These are phyloP conservation scores for Actinomortierella wolfii DNA, from an alignment of 371 early-diverging fungal species.

Conservation along the genomic window DNA sequence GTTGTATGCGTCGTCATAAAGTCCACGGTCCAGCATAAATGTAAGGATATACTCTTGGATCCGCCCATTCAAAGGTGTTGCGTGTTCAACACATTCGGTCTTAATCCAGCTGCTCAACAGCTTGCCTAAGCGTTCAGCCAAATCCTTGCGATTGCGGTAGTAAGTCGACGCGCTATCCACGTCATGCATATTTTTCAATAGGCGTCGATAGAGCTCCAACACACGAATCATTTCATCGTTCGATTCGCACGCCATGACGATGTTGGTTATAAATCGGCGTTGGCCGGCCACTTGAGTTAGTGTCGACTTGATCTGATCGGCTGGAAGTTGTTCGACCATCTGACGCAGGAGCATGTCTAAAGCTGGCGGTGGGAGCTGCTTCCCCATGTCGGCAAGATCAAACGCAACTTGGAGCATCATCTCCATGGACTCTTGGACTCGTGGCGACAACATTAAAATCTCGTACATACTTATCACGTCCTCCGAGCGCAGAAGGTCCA, in stretches of 20 bases:
- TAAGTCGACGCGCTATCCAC: slow-evolving; percentile 35
- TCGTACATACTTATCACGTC: slow-evolving; percentile 28
- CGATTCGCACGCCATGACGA: slow-evolving; percentile 25
- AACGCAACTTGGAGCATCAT: slow-evolving; percentile 46
- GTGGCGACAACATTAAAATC: slow-evolving; percentile 8
- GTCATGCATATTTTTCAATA: slow-evolving; percentile 18
- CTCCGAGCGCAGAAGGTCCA: slow-evolving; percentile 16
- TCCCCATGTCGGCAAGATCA: slow-evolving; percentile 29
- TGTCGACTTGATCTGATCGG: slow-evolving; percentile 26
- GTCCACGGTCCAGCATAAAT: slow-evolving; percentile 27
- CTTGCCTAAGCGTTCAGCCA: slow-evolving; percentile 9
- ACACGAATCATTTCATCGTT: slow-evolving; percentile 34
- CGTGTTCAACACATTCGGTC: slow-evolving; percentile 4
- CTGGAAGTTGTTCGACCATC: slow-evolving; percentile 26
- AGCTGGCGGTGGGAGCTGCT: slow-evolving; percentile 37
- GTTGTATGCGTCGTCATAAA: slow-evolving; percentile 20
- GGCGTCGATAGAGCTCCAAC: slow-evolving; percentile 18
- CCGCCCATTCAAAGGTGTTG: slow-evolving; percentile 2
- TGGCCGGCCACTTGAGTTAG: slow-evolving; percentile 24
- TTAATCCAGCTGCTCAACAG: slow-evolving; percentile 20
- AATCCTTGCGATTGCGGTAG: slow-evolving; percentile 29
- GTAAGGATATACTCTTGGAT: slow-evolving; percentile 24
- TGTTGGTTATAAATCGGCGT: slow-evolving; percentile 32
- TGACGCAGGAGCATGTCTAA: slow-evolving; percentile 22
- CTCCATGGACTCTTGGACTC: slow-evolving; percentile 29